These are phyloP conservation scores for Cucumis hystrix DNA, from an alignment of 306 rosid genomes.

Conservation along the genomic window DNA sequence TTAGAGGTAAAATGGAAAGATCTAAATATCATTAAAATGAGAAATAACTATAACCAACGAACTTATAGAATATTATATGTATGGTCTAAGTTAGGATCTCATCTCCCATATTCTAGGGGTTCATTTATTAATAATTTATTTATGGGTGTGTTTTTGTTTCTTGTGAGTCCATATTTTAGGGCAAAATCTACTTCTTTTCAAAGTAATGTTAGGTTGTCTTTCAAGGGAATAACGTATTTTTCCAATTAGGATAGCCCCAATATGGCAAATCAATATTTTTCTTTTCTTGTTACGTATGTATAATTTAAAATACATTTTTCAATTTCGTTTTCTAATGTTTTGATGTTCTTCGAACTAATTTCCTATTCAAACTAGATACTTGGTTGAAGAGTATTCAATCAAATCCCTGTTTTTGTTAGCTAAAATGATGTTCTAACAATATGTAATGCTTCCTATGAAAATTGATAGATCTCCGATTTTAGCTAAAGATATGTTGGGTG, in stretches of 20 bases:
- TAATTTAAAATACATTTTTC: neutral
- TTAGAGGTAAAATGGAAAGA: neutral
- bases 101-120: neutral
- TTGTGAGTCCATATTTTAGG: neutral
- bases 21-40: neutral
- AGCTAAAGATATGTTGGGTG: neutral
- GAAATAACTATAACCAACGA: neutral
- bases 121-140: no score
- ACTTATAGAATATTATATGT: neutral
- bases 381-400: neutral
- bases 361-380: neutral
- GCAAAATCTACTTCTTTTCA: neutral
- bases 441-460: neutral
- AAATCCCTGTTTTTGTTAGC: neutral
- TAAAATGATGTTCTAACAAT: neutral
- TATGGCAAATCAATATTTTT: neutral
- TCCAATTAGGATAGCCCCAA: neutral
- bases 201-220: neutral
- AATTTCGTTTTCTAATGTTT: neutral
- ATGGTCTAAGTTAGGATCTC: neutral
- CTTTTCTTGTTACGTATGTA: neutral
- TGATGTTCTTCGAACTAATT: neutral
- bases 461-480: neutral
- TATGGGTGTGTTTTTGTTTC: no score
- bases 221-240: neutral